Conservation (phyloP, 208 protist species). For the Leishmania lainsoni region DNA sequence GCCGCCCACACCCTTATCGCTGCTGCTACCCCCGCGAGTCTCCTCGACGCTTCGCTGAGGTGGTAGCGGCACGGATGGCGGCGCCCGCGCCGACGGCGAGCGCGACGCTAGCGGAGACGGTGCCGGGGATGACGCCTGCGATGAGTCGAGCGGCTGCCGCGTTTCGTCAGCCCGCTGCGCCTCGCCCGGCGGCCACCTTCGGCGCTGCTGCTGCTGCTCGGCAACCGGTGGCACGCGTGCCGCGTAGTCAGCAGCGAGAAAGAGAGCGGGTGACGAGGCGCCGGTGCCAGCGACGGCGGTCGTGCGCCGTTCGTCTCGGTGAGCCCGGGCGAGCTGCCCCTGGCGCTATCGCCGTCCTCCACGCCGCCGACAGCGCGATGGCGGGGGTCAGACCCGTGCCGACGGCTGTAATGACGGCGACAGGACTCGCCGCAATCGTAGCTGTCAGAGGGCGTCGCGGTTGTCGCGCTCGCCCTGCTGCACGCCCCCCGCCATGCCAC, state of each 20-base stretch:
- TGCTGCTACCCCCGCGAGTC: neutral
- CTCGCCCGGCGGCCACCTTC: neutral
- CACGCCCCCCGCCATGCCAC: too few species aligned
- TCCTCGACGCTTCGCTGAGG: neutral
- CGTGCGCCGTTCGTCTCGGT: neutral
- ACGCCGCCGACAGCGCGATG: neutral
- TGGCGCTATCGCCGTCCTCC: neutral
- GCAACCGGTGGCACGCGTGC: neutral
- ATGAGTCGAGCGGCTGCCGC: neutral
- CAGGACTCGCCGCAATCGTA: neutral
- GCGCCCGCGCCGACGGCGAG: neutral
- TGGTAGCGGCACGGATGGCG: neutral
- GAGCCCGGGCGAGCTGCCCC: neutral
- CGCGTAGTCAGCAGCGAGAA: too few species aligned
- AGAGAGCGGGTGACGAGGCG: neutral
- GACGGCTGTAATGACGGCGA: neutral
- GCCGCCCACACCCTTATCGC: neutral
- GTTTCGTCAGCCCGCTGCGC: neutral
- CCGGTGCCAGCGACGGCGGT: slow-evolving; percentile 24
- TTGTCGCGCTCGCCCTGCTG: neutral
- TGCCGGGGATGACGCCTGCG: neutral
- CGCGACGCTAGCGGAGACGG: neutral
- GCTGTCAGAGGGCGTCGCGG: neutral
- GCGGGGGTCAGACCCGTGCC: neutral
- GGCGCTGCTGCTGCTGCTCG: neutral